A percentile compares a stretch with the other conserved stretches of the same genome.
Conservation (phyloP, 1,284 basidiomycete genomes). For the Cryptococcus sp. region DNA sequence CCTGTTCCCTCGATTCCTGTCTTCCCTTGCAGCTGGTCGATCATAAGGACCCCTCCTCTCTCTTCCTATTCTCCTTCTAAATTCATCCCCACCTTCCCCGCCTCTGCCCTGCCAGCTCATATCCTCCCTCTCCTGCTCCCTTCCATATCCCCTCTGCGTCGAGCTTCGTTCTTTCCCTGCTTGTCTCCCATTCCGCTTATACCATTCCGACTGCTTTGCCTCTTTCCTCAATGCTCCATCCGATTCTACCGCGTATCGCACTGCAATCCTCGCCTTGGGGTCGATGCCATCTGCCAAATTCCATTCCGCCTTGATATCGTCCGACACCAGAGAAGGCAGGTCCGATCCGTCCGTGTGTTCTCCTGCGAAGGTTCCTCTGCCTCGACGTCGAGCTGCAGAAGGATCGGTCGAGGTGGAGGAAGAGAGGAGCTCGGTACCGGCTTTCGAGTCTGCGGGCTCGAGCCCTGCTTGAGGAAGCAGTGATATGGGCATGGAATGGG, state of each 20-base stretch:
- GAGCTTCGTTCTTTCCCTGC: constrained; percentile 36
- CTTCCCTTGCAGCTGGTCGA: constrained; percentile 5
- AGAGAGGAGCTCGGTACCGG: constrained; percentile 18
- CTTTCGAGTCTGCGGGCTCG: constrained; percentile 10
- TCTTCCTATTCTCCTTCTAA: constrained; percentile 30
- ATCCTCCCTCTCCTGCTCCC: constrained; percentile 8
- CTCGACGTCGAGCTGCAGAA: constrained; percentile 18
- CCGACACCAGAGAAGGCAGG: constrained; percentile 9
- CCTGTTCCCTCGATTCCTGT: constrained; percentile 6
- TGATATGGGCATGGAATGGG: constrained; percentile 31
- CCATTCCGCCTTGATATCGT: neutral
- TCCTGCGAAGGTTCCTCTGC: constrained; percentile 30
- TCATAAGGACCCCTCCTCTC: constrained; percentile 20
- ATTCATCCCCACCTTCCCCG: constrained; percentile 28
- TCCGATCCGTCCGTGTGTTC: constrained; percentile 9
- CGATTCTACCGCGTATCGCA: constrained; percentile 30
- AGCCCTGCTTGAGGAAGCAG: constrained; percentile 28
- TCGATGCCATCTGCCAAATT: constrained; percentile 30
- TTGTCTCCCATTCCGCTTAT: constrained; percentile 28
- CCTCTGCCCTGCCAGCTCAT: constrained; percentile 3
- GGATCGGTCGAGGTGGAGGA: neutral
- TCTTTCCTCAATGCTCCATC: constrained; percentile 24
- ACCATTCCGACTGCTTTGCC: constrained; percentile 36
- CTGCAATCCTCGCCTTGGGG: constrained; percentile 33
- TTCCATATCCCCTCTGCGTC: neutral